phyloP scores from a whole-genome alignment of 2,329 filamentous ascomycete species.

The Alternaria sp. region DNA sequence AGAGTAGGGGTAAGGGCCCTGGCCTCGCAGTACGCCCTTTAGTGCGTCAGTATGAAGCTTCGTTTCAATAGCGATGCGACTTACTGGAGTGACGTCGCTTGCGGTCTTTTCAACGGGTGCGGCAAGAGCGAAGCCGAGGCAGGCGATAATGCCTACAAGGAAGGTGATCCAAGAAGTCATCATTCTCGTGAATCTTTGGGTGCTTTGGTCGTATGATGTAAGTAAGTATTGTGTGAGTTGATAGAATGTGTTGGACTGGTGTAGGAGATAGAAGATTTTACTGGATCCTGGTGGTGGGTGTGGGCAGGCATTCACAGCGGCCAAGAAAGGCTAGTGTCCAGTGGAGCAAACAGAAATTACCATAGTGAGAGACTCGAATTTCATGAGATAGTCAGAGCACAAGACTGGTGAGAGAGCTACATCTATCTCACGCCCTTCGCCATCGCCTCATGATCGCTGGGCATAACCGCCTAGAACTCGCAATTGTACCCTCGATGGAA shows the following conservation, averaged over 20 bases:
- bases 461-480: not conserved
- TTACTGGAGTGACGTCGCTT: not conserved
- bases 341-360: not conserved
- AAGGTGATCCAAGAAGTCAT: not conserved
- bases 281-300: not conserved
- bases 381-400: not conserved
- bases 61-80: not conserved
- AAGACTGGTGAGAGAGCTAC: not conserved
- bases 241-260: not conserved
- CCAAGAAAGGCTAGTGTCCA: not conserved
- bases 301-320: not conserved
- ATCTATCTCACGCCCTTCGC: not conserved
- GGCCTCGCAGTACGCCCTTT: not conserved
- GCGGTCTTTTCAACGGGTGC: not conserved
- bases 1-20: slow-evolving; percentile 2
- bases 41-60: not conserved
- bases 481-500: not conserved
- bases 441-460: not conserved
- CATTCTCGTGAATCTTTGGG: too few relatives aligned
- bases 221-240: not conserved
- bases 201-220: not conserved
- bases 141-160: not conserved
- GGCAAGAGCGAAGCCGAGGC: not conserved
- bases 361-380: not conserved
- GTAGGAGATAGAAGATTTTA: not conserved